A percentile compares a stretch with the other conserved stretches of the same genome.
These are phyloP conservation scores for Venturia effusa DNA, from an alignment of 2,329 filamentous ascomycete genomes.

Conservation along the genomic window DNA sequence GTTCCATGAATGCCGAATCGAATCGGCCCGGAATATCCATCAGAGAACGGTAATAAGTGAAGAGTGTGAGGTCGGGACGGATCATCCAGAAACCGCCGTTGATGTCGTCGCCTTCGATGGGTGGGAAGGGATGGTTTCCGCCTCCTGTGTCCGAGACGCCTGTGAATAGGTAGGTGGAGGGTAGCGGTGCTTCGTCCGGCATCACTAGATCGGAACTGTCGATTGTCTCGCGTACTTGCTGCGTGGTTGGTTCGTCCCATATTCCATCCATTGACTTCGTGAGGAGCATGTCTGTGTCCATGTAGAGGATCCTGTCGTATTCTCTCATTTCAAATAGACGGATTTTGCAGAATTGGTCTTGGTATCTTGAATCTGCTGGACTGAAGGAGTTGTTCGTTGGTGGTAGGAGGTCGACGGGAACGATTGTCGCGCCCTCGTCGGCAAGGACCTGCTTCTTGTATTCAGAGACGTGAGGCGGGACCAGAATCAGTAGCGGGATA, in stretches of 20 bases:
- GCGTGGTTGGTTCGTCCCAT: not conserved
- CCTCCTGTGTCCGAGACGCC: not conserved
- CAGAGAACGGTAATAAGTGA: constrained; percentile 7
- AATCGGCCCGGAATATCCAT: constrained; percentile 4
- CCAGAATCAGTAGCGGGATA: constrained; percentile 11
- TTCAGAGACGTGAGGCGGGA: constrained; percentile 6
- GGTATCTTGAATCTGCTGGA: not conserved
- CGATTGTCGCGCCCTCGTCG: constrained; percentile 9
- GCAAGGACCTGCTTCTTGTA: constrained; percentile 2
- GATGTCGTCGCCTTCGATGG: not conserved
- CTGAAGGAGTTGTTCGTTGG: not conserved
- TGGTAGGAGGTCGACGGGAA: not conserved
- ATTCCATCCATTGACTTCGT: constrained; percentile 10
- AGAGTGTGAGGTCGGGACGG: not conserved
- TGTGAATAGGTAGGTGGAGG: constrained; percentile 2
- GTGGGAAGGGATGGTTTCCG: constrained; percentile 1
- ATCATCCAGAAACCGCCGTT: constrained; percentile 11
- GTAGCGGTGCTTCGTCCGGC: not conserved
- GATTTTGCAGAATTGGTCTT: constrained; percentile 12
- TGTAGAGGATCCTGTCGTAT: constrained; percentile 11
- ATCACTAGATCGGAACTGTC: not conserved
- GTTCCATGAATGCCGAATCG: constrained; percentile 10
- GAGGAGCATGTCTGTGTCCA: constrained; percentile 12
- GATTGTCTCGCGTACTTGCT: not conserved
- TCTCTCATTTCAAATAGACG: constrained; percentile 6